Evolutionary conservation across 306 rosid species (phyloP).

Genomic region (Corylus avellana): DNA sequence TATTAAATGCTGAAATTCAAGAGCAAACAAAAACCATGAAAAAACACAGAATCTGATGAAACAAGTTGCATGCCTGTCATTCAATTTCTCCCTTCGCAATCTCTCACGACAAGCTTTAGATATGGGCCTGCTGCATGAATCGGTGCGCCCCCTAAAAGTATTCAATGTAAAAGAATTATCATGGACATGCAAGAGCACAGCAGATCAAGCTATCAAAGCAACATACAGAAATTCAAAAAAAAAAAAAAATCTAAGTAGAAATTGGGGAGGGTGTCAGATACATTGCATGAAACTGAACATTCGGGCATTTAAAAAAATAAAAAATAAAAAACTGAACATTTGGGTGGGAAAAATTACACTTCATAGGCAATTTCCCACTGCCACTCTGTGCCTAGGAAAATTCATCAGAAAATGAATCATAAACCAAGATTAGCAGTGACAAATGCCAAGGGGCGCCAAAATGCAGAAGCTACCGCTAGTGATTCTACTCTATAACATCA

Average conservation of each 20-base stretch:
- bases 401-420: neutral
- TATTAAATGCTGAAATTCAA: neutral
- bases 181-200: neutral
- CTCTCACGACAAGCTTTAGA: slow-evolving; percentile 92
- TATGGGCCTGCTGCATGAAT: slow-evolving; percentile 50
- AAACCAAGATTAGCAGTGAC: neutral
- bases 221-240: neutral
- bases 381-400: neutral
- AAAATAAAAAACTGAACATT: neutral
- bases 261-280: neutral
- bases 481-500: neutral
- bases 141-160: slow-evolving; percentile 53
- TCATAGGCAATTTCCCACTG: neutral
- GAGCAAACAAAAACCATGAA: slow-evolving; percentile 11
- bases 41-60: neutral
- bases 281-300: neutral
- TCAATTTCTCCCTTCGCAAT: slow-evolving; percentile 80
- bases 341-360: neutral
- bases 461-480: neutral
- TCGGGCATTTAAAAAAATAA: neutral
- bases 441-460: neutral
- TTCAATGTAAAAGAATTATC: slow-evolving; percentile 22
- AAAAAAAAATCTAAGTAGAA: too few relatives aligned
- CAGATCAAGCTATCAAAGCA: neutral
- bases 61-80: slow-evolving; percentile 67